phyloP scores from a whole-genome alignment of 2,329 filamentous ascomycete genomes.

The Emmonsia crescens region DNA sequence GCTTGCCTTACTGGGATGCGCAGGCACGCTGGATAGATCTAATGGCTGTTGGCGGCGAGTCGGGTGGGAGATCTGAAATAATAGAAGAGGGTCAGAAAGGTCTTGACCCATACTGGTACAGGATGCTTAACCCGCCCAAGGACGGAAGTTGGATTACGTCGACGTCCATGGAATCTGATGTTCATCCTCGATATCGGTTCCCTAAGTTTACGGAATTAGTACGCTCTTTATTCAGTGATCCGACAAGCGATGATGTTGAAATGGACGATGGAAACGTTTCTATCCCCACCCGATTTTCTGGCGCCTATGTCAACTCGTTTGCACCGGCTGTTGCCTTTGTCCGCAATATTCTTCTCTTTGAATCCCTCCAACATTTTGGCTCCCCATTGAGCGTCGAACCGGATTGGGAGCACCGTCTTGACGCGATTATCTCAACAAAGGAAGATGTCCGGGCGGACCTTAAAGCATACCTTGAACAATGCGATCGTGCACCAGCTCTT shows the following conservation, averaged over 20 bases:
- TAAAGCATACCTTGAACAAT: conserved; percentile 24
- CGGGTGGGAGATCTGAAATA: conserved; percentile 66
- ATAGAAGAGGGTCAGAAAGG: conserved; percentile 83
- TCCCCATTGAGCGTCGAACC: conserved; percentile 51
- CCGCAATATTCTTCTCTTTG: conserved; percentile 48
- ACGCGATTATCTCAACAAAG: conserved; percentile 61
- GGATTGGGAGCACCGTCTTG: conserved; percentile 75
- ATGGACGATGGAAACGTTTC: conserved; percentile 3
- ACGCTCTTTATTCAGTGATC: conserved; percentile 14
- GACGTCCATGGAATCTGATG: conserved; percentile 46
- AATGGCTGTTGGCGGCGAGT: conserved; percentile 58
- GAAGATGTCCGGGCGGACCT: conserved; percentile 50
- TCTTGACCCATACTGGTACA: conserved; percentile 66
- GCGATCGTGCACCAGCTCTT: conserved; percentile 28
- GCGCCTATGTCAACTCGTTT: conserved; percentile 42
- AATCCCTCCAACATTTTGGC: conserved; percentile 40
- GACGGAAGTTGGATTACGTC: conserved; percentile 28
- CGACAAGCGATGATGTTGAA: conserved; percentile 1
- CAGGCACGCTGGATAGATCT: conserved; percentile 81
- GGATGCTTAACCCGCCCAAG: conserved; percentile 46
- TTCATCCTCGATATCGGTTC: conserved; percentile 31
- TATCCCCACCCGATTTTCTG: conserved; percentile 19
- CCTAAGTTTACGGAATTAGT: conserved; percentile 29
- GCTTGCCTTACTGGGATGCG: conserved; percentile 67
- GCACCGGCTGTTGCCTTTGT: conserved; percentile 61